Evolutionary conservation across 768 basidiomycete species (phyloP).

Genomic region (Albatrellus ellisii): DNA sequence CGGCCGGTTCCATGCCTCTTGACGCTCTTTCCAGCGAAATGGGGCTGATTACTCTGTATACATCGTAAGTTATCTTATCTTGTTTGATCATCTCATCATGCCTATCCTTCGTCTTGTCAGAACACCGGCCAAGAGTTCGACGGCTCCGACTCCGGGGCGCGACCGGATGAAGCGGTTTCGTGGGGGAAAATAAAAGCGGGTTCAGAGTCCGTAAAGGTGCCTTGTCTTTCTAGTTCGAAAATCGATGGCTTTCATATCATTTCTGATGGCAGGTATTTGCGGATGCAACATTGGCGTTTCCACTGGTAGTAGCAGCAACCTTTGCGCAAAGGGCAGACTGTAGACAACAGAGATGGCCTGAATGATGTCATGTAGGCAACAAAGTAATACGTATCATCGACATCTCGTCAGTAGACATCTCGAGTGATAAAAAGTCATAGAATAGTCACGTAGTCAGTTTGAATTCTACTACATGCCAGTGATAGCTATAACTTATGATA

Average conservation of each 20-base stretch:
- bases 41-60: conserved; percentile 97
- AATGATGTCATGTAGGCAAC: too few relatives aligned
- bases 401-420: too few relatives aligned
- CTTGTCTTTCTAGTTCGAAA: not conserved
- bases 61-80: conserved; percentile 45
- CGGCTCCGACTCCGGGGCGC: conserved; percentile 93
- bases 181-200: conserved; percentile 97
- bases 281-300: conserved; percentile 96
- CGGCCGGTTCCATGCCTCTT: conserved; percentile 7
- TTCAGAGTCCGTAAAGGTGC: conserved; percentile 72
- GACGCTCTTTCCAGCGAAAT: conserved; percentile 52
- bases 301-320: conserved; percentile 88
- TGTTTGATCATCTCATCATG: not conserved
- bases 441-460: too few relatives aligned
- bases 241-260: not conserved
- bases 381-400: too few relatives aligned
- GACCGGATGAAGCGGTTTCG: conserved; percentile 94
- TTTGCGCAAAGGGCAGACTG: too few relatives aligned
- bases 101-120: conserved; percentile 23
- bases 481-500: too few relatives aligned
- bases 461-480: too few relatives aligned
- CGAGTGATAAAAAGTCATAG: too few relatives aligned
- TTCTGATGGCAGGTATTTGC: conserved; percentile 50
- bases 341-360: conserved; percentile 12
- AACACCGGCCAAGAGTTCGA: conserved; percentile 99